phyloP scores from a whole-genome alignment of 2,329 filamentous ascomycete genomes.

The Paecilomyces dactylethromorphus region DNA sequence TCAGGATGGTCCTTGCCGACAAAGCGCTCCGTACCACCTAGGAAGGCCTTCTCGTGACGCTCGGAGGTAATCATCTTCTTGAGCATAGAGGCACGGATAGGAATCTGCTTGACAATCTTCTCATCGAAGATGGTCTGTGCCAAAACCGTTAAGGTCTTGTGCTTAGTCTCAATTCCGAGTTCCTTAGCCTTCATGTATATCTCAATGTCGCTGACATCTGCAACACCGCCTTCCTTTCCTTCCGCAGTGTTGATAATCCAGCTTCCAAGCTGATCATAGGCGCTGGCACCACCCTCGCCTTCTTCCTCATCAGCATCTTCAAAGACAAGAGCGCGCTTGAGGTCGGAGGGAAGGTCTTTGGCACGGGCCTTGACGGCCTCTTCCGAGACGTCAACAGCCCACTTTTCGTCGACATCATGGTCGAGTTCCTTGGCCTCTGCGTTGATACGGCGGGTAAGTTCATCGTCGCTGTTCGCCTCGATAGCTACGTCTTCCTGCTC shows the following conservation, averaged over 20 bases:
- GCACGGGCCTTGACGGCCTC: conserved; percentile 92
- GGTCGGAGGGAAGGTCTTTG: conserved; percentile 84
- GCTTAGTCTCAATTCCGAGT: conserved; percentile 87
- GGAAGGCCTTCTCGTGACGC: conserved; percentile 88
- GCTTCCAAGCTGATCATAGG: conserved; percentile 85
- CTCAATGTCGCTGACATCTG: conserved; percentile 77
- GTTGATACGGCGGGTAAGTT: conserved; percentile 72
- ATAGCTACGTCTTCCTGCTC: conserved; percentile 56
- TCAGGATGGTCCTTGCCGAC: conserved; percentile 75
- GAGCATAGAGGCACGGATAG: conserved; percentile 74
- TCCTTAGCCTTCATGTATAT: conserved; percentile 98
- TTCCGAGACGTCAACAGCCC: conserved; percentile 95
- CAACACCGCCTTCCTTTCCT: conserved; percentile 63
- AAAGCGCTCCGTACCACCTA: conserved; percentile 92
- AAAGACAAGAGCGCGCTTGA: conserved; percentile 85
- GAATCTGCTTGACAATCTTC: conserved; percentile 80
- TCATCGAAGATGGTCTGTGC: conserved; percentile 92
- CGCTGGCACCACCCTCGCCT: conserved; percentile 66
- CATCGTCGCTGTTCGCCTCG: conserved; percentile 81
- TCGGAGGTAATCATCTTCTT: conserved; percentile 91
- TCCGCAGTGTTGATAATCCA: conserved; percentile 77
- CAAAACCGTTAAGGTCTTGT: conserved; percentile 85
- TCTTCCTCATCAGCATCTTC: conserved; percentile 75
- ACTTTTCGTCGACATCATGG: conserved; percentile 73
- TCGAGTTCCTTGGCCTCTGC: conserved; percentile 67